A percentile compares a stretch with the other conserved stretches of the same genome.
Conservation (phyloP, 2,329 filamentous ascomycete genomes). For the Metarhizium humberi region DNA sequence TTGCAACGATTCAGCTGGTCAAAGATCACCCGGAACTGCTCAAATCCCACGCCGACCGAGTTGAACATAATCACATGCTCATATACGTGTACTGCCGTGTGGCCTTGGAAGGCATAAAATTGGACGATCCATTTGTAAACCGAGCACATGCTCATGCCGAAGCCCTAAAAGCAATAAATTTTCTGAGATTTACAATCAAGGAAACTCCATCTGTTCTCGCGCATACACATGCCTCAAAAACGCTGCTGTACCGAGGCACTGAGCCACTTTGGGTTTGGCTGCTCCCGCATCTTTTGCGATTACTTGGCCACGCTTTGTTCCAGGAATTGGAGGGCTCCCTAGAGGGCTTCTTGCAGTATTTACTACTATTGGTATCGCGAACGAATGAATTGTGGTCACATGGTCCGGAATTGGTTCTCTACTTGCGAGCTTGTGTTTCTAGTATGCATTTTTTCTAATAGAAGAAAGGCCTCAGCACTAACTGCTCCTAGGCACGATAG, state of each 20-base stretch:
- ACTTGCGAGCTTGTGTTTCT: conserved; percentile 38
- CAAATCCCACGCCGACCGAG: conserved; percentile 53
- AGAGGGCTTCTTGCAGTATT: conserved; percentile 40
- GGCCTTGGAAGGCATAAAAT: conserved; percentile 59
- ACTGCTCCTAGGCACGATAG: conserved; percentile 20
- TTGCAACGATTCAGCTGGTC: conserved; percentile 44
- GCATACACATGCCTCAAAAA: conserved; percentile 28
- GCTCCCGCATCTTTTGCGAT: conserved; percentile 46
- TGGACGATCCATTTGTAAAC: conserved; percentile 60
- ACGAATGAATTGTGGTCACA: conserved; percentile 39
- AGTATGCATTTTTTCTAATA: conserved; percentile 23
- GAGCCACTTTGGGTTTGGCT: conserved; percentile 60
- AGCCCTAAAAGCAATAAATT: conserved; percentile 64
- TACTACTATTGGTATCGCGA: conserved; percentile 35
- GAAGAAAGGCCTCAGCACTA: conserved; percentile 5
- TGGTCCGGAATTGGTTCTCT: conserved; percentile 32
- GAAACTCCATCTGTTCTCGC: conserved; percentile 64
- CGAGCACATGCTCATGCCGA: conserved; percentile 46
- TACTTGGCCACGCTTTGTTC: conserved; percentile 45
- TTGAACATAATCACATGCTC: conserved; percentile 74
- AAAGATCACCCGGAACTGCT: conserved; percentile 44
- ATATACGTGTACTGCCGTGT: conserved; percentile 77
- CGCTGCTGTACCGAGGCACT: conserved; percentile 41
- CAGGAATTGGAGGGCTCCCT: conserved; percentile 39
- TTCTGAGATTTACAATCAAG: conserved; percentile 64